A percentile compares a stretch with the other conserved stretches of the same genome.
Evolutionary conservation across 2,329 filamentous ascomycete genomes (phyloP).

Genomic region (Aspergillus tubingensis): DNA sequence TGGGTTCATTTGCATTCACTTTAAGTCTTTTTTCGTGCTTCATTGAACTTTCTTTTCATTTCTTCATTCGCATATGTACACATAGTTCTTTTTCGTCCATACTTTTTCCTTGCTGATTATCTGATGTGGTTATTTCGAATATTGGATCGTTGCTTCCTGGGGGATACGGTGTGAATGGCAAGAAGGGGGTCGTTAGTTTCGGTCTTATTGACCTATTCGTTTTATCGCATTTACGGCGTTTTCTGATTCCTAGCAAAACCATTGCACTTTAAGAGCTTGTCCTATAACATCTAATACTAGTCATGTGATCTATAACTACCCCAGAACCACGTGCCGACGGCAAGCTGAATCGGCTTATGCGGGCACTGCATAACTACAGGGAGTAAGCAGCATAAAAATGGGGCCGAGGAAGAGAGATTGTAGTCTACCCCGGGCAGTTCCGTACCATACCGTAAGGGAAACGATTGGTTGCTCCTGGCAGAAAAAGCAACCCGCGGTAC

Average conservation of each 20-base stretch:
- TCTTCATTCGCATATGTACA: not conserved
- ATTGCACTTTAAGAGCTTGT: too few relatives aligned
- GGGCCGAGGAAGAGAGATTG: not conserved
- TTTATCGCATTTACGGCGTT: too few relatives aligned
- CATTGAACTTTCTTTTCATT: not conserved
- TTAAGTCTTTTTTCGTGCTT: not conserved
- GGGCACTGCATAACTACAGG: constrained; percentile 26
- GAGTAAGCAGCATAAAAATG: constrained; percentile 26
- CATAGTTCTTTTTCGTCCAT: not conserved
- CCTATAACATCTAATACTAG: too few relatives aligned
- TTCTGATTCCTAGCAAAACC: too few relatives aligned
- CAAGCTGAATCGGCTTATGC: constrained; percentile 8
- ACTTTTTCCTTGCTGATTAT: not conserved
- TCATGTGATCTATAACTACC: not conserved
- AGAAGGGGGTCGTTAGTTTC: too few relatives aligned
- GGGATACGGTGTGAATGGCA: too few relatives aligned
- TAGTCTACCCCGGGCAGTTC: not conserved
- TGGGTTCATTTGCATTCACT: too few relatives aligned
- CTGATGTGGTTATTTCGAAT: not conserved
- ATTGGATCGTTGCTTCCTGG: constrained; percentile 13
- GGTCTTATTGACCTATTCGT: too few relatives aligned
- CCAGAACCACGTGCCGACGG: constrained; percentile 30
- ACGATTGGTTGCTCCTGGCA: constrained; percentile 17
- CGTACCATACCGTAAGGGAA: constrained; percentile 14
- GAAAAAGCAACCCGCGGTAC: constrained; percentile 23